Conservation (phyloP, 2,329 filamentous ascomycete species). For the Sporothrix mexicana region DNA sequence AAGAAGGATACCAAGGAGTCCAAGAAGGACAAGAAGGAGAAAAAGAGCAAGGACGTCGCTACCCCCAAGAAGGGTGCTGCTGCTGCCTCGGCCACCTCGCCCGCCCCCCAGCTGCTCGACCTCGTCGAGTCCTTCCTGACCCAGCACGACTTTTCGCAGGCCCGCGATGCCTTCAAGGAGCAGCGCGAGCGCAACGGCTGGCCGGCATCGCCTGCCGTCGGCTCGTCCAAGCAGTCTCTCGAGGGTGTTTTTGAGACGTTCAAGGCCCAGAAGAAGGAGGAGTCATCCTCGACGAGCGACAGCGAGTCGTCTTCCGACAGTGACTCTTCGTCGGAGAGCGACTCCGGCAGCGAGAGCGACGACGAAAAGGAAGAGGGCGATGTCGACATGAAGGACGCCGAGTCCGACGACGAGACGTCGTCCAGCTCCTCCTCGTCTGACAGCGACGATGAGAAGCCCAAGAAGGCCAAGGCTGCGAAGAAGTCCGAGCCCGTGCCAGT, state of each 20-base stretch:
- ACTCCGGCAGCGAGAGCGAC: constrained; percentile 41
- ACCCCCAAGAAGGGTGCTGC: constrained; percentile 35
- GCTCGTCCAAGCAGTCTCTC: constrained; percentile 48
- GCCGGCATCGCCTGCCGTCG: constrained; percentile 42
- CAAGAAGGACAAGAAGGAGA: constrained; percentile 31
- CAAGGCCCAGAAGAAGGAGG: constrained; percentile 41
- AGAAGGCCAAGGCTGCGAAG: constrained; percentile 38
- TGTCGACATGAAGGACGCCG: constrained; percentile 37
- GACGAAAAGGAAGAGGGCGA: constrained; percentile 32
- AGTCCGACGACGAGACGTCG: constrained; percentile 43
- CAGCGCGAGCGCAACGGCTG: constrained; percentile 63
- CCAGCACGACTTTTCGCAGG: constrained; percentile 67
- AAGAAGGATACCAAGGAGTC: constrained; percentile 17
- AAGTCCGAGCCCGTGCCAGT: constrained; percentile 27
- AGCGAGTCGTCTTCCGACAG: constrained; percentile 13
- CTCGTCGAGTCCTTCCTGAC: constrained; percentile 71
- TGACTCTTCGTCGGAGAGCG: constrained; percentile 39
- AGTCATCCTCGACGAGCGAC: constrained; percentile 3
- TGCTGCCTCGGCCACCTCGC: constrained; percentile 39
- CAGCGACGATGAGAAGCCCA: constrained; percentile 43
- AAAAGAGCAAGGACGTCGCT: constrained; percentile 34
- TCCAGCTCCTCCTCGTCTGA: constrained; percentile 36
- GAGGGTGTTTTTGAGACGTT: constrained; percentile 59
- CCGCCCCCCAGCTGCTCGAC: constrained; percentile 67
- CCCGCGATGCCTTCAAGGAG: constrained; percentile 67